phyloP scores from a whole-genome alignment of 2,329 filamentous ascomycete genomes.

The Hymenoscyphus fructigenus region DNA sequence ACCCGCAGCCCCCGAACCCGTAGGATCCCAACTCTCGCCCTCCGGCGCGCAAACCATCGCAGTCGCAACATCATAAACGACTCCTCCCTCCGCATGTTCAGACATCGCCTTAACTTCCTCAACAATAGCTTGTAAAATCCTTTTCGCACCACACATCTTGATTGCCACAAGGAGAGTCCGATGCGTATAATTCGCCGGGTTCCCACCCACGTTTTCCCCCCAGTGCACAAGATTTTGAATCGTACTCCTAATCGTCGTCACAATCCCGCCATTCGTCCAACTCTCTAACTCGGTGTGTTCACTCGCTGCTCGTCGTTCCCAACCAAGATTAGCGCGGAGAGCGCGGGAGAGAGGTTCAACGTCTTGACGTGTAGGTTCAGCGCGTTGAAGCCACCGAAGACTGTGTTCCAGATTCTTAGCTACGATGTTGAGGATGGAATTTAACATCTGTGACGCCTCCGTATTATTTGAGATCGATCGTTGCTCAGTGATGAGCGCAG shows the following conservation, averaged over 20 bases:
- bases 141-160: conserved; percentile 60
- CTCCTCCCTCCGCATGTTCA: conserved; percentile 53
- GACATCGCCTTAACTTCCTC: conserved; percentile 66
- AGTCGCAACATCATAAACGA: conserved; percentile 63
- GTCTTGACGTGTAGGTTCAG: conserved; percentile 65
- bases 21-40: conserved; percentile 35
- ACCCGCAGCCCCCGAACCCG: conserved; percentile 7
- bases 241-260: conserved; percentile 57
- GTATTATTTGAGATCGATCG: conserved; percentile 60
- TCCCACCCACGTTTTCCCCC: conserved; percentile 55
- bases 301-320: conserved; percentile 60
- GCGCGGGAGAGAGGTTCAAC: conserved; percentile 67
- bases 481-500: conserved; percentile 65
- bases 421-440: conserved; percentile 68
- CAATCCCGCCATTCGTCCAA: conserved; percentile 63
- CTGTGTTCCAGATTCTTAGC: conserved; percentile 67
- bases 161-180: conserved; percentile 63
- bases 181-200: conserved; percentile 69
- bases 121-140: conserved; percentile 60
- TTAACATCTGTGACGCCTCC: conserved; percentile 69
- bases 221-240: conserved; percentile 65
- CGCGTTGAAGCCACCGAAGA: conserved; percentile 64
- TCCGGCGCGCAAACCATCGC: conserved; percentile 69
- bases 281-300: conserved; percentile 66
- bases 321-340: conserved; percentile 57